Evolutionary conservation across 2,329 filamentous ascomycete genomes (phyloP), one percentile per base, ranked within the genome.

Genomic region (Gaeumannomyces tritici): DNA sequence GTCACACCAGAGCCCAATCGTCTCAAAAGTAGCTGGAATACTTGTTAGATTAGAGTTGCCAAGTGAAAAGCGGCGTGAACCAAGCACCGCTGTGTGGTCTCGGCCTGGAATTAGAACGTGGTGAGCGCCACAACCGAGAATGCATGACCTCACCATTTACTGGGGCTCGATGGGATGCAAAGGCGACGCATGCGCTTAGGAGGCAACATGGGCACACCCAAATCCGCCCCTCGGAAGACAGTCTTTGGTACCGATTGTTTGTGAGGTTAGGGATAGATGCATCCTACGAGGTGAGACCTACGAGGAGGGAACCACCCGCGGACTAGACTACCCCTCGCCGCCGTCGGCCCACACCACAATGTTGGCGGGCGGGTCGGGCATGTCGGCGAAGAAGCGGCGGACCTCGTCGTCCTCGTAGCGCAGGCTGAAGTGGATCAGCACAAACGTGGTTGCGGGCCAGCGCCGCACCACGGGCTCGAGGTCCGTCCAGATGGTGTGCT

Each of bases 341-440:
- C 74, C 74, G 64, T 80, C 78, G 0, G 77, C 73, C 79, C 78
- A 81, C 9, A 80, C 69, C 0, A 81, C 77, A 60, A 80, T 76
- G 65, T 81, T 80, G 9, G 31, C 21, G 4, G 76, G 77, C 61
- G 72, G 70, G 63, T 77, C 70, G 4, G 69, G 66, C 70, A 79
- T 64, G n/a, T 69, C 70, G 58, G 66, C 69, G 63, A 81, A 81
- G 63, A 80, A 80, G 2, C 63, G 59, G 51, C 71, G 67, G 1
- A 81, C 68, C 24, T 77, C 74, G 55, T 70, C 68, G 21, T 79
- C 76, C 3, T 63, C 73, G 63, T 80, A 80, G 33, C 79, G 68
- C 69, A 80, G 64, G 63, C 78, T 80, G 63, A 80, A 80, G 66
- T 81, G 78, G 66, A 69, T 80, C 57, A 81, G 63, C 29, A 81